Evolutionary conservation across 176 grass and related monocot species (phyloP).

Genomic region (Phoenix dactylifera): DNA sequence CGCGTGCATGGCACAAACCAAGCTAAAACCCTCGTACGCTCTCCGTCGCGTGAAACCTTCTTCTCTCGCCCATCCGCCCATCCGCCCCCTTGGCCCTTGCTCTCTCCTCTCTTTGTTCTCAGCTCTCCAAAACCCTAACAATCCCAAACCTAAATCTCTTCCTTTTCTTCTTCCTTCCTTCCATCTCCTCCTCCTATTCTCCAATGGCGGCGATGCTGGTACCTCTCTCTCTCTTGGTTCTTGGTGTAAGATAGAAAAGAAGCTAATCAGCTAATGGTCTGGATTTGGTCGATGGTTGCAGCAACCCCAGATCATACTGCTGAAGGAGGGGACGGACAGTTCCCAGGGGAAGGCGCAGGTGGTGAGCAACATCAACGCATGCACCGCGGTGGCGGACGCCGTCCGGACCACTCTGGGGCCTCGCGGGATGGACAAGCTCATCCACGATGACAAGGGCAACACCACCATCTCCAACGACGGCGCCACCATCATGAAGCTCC

Average conservation of each 20-base stretch:
- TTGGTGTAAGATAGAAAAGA: background rate
- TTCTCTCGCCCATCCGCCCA: no score
- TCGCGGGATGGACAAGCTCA: slow-evolving; percentile 94
- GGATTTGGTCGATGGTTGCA: slow-evolving; percentile 9
- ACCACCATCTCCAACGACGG: slow-evolving; percentile 96
- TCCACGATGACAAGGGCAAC: slow-evolving; percentile 85
- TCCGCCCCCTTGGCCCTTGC: no score
- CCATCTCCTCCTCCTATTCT: background rate
- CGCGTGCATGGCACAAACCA: no score
- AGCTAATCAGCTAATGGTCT: background rate
- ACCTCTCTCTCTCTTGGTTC: background rate
- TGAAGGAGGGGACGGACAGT: slow-evolving; percentile 97
- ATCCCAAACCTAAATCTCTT: no score
- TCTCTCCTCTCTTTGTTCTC: no score
- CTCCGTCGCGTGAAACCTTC: no score
- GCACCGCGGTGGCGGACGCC: slow-evolving; percentile 66
- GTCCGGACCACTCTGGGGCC: slow-evolving; percentile 83
- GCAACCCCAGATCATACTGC: slow-evolving; percentile 98
- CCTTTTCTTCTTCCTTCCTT: background rate
- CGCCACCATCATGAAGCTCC: slow-evolving; percentile 89
- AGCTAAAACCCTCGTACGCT: no score
- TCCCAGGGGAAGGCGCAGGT: slow-evolving; percentile 81
- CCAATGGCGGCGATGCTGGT: slow-evolving; percentile 53
- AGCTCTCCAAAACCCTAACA: no score
- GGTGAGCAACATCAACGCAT: slow-evolving; percentile 95